Evolutionary conservation across 805 yeast species (phyloP), one percentile per base, ranked within the genome.

Genomic region (Komagataella kurtzmanii): DNA sequence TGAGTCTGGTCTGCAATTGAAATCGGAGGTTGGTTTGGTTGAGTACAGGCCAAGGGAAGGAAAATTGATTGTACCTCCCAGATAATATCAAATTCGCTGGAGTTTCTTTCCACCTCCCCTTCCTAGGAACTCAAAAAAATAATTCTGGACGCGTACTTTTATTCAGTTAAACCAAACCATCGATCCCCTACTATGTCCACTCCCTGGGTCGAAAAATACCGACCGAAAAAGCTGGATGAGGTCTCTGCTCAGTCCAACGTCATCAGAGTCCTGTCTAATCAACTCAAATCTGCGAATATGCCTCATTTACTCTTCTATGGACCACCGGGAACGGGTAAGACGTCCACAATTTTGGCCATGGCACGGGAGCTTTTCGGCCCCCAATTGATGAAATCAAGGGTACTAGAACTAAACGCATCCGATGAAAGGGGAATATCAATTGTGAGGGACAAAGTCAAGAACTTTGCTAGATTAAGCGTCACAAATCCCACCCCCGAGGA

Each of bases 121-220:
- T 30, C 14, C n/a, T 30, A 30, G 14, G 12, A 30, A 10, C 5
- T 8, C 40, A 14, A 8, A 14, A 30, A 30, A 30, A 30, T 30
- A 30, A 30, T 30, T 30, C 40, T 10, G 40, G 14, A 30, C 40
- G 40, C 40, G 40, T 30, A 30, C 40, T 30, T 10, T 30, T 30
- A 14, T 10, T 30, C 12, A 10, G 40, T 30, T 30, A 17, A 17
- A 17, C 3, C 14, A 10, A 30, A 30, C 40, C 14, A 14, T 10
- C 40, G 40, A 30, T 30, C 40, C 4, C 40, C 14, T 10, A 30
- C 6, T 8, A 30, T 30, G 40, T 30, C 40, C 14, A 30, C 40
- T 30, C 97, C 97, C 3, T 88, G 97, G 97, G 95, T 89, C 18
- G 97, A 88, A 64, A 88, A 88, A 73, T 86, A 86, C 77, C 88